Base-by-base conservation (phyloP, 2,329 filamentous ascomycete genomes). In the Sporothrix brunneoviolacea region DNA sequence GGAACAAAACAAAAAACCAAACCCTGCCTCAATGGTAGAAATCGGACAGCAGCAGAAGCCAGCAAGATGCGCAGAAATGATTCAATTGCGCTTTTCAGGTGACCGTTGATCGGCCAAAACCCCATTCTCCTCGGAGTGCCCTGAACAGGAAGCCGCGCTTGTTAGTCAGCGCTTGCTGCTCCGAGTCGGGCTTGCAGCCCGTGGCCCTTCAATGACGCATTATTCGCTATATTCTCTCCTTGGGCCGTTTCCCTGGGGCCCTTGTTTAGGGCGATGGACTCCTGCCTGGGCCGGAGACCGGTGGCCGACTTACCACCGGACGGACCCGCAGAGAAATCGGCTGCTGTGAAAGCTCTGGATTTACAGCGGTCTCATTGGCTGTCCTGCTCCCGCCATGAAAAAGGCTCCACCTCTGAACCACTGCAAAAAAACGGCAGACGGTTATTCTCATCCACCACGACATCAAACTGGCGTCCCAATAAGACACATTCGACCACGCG, bases 281-380 rank as follows among this genome's bases (percentile, higher is more conserved):
- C n/a, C n/a, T n/a, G n/a, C n/a, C n/a, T n/a, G n/a, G n/a, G n/a
- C n/a, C n/a, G n/a, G n/a, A n/a, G n/a, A n/a, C n/a, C n/a, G n/a
- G n/a, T n/a, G n/a, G n/a, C n/a, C n/a, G 24, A 28, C 24, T 28
- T 5, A 10, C 24, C 15, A 15, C 38, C 39, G 47, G 39, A 27
- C 37, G 47, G 47, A 30, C 38, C 38, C 38, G 38, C 30, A 19
- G 16, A 16, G n/a, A 28, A 24, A 22, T 8, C 21, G 13, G 30
- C 24, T 12, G 22, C 15, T 15, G 27, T 22, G 16, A 24, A 4
- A 24, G 35, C 33, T 50, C 24, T 45, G 35, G 39, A 33, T 44
- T 44, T 50, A 24, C 33, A 45, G 40, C 10, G 48, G 35, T 9
- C 36, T 19, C 8, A 50, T 50, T 50, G 48, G 48, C 41, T 40